Conservation (phyloP, 495 filamentous ascomycete species). For the Hyaloscypha hepaticicola region DNA sequence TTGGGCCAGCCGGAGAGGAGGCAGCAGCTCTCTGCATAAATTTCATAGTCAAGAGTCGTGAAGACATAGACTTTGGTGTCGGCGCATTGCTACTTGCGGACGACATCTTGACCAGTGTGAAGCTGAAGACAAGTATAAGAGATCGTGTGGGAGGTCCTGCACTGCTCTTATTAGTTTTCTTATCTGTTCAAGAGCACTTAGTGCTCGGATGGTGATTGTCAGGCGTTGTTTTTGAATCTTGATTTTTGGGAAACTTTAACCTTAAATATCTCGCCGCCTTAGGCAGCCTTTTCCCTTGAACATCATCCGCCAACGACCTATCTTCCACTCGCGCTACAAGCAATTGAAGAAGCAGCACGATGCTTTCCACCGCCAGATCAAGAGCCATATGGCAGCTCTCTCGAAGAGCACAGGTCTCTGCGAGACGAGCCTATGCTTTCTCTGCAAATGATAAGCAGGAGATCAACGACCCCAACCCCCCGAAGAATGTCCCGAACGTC, state of each 20-base stretch:
- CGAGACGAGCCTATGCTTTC: conserved; percentile 42
- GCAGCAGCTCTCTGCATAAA: conserved; percentile 95
- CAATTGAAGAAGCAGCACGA: conserved; percentile 42
- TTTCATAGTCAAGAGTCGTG: conserved; percentile 91
- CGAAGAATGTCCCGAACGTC: conserved; percentile 45
- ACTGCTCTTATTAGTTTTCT: conserved; percentile 6
- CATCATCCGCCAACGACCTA: conserved; percentile 24
- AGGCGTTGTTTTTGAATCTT: neutral
- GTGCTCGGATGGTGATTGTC: conserved; percentile 4
- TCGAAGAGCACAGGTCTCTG: conserved; percentile 32
- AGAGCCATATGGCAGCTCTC: conserved; percentile 34
- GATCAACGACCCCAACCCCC: conserved; percentile 49
- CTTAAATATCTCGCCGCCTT: conserved; percentile 25
- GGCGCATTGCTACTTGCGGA: conserved; percentile 13
- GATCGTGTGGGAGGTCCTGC: neutral
- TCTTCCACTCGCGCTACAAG: conserved; percentile 30
- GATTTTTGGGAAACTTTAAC: neutral
- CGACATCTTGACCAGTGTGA: conserved; percentile 23
- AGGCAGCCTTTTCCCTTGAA: conserved; percentile 32
- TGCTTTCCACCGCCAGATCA: conserved; percentile 58
- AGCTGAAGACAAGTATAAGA: neutral
- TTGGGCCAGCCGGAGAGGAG: conserved; percentile 45
- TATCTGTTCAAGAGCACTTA: neutral
- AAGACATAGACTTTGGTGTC: conserved; percentile 73
- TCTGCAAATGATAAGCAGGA: conserved; percentile 44